Conservation (phyloP, 2,329 filamentous ascomycete genomes). For the Pseudocercospora macadamiae region DNA sequence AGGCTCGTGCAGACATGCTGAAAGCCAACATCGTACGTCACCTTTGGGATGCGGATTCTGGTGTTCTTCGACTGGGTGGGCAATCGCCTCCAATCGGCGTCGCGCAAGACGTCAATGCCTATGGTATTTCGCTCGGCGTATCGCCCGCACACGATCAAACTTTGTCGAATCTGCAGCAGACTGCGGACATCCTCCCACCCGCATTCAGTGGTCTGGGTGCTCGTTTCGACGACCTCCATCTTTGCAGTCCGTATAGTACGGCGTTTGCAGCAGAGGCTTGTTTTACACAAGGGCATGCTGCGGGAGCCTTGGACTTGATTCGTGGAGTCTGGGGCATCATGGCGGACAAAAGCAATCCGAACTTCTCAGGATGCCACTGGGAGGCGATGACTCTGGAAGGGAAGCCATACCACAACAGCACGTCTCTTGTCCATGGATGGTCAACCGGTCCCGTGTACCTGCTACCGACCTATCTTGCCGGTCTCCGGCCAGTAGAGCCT, state of each 20-base stretch:
- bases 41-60: neutral
- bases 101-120: neutral
- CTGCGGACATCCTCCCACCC: neutral
- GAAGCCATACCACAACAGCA: neutral
- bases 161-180: neutral
- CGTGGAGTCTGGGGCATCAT: slow-evolving; percentile 14
- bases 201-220: neutral
- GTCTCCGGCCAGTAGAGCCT: neutral
- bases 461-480: neutral
- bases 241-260: slow-evolving; percentile 6
- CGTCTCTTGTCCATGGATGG: slow-evolving; percentile 3
- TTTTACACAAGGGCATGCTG: neutral
- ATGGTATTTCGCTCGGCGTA: neutral
- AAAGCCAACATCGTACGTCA: neutral
- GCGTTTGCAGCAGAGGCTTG: slow-evolving; percentile 1
- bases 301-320: slow-evolving; percentile 6
- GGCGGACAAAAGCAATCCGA: slow-evolving; percentile 11
- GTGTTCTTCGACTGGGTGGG: neutral
- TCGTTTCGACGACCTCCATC: neutral
- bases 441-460: neutral
- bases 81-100: neutral
- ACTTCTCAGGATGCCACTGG: slow-evolving; percentile 18
- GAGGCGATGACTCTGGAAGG: slow-evolving; percentile 12
- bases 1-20: neutral
- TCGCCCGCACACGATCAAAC: neutral